These are phyloP conservation scores for Forsythia viridissima DNA, from an alignment of 257 asterid genomes.

Conservation along the genomic window DNA sequence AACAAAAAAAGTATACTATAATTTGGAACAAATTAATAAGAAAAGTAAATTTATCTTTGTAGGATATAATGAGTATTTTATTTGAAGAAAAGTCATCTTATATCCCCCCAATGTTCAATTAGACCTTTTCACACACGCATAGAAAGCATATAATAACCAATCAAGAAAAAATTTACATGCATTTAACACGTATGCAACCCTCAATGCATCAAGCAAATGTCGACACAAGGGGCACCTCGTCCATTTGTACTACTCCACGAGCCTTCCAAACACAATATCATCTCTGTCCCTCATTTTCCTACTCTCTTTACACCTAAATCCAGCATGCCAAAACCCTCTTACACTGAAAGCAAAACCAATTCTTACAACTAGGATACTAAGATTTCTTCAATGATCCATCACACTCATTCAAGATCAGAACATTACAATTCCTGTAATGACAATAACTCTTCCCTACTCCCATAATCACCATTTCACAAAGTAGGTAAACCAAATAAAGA, in stretches of 20 bases:
- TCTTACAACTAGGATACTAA: slow-evolving; percentile 57
- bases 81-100: too few relatives aligned
- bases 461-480: slow-evolving; percentile 49
- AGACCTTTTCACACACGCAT: neutral
- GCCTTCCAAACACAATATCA: slow-evolving; percentile 56
- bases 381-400: slow-evolving; percentile 48
- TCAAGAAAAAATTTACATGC: slow-evolving; percentile 45
- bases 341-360: slow-evolving; percentile 56
- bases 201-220: slow-evolving; percentile 57
- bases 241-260: slow-evolving; percentile 58
- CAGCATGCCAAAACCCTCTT: slow-evolving; percentile 54
- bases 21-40: too few relatives aligned
- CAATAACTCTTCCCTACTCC: slow-evolving; percentile 46
- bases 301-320: slow-evolving; percentile 59
- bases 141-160: neutral
- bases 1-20: too few relatives aligned
- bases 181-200: slow-evolving; percentile 54
- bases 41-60: too few relatives aligned
- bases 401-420: slow-evolving; percentile 63
- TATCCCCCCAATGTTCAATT: neutral
- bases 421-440: slow-evolving; percentile 54
- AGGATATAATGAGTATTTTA: too few relatives aligned
- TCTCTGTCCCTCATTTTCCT: slow-evolving; percentile 43
- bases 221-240: slow-evolving; percentile 68
- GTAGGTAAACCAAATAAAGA: slow-evolving; percentile 25